A percentile compares a stretch with the other conserved stretches of the same genome.
These are phyloP conservation scores for Ustilago nuda DNA, from an alignment of 1,284 basidiomycete species.

Conservation along the genomic window DNA sequence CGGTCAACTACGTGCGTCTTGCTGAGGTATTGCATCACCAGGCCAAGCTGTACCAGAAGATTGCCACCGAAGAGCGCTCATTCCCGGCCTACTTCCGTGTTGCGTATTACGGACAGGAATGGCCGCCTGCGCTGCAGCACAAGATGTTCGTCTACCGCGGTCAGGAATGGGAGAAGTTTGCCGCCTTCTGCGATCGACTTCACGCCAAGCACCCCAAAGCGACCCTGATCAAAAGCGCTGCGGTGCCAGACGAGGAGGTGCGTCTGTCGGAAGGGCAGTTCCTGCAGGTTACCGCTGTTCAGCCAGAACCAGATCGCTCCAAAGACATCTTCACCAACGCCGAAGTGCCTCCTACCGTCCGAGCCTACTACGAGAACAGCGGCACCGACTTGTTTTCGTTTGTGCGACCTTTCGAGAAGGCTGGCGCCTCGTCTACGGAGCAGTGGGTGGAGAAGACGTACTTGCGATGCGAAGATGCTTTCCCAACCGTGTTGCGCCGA, in stretches of 20 bases:
- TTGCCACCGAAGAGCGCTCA: constrained; percentile 56
- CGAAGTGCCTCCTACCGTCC: constrained; percentile 82
- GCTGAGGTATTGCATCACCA: constrained; percentile 65
- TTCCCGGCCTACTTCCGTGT: constrained; percentile 82
- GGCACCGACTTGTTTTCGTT: constrained; percentile 73
- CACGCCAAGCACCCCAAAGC: constrained; percentile 91
- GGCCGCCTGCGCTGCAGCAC: constrained; percentile 82
- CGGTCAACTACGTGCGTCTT: constrained; percentile 72
- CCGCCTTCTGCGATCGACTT: constrained; percentile 85
- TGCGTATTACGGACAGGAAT: constrained; percentile 85
- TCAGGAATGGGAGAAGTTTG: constrained; percentile 87
- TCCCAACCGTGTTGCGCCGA: constrained; percentile 90
- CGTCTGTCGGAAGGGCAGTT: constrained; percentile 51
- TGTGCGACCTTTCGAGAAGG: constrained; percentile 71
- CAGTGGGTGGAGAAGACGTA: constrained; percentile 82
- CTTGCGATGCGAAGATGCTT: constrained; percentile 77
- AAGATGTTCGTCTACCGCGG: constrained; percentile 90
- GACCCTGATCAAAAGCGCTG: constrained; percentile 79
- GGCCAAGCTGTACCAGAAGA: constrained; percentile 62
- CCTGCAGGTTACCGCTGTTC: constrained; percentile 82
- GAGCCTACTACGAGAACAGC: constrained; percentile 86
- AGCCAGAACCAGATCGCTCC: constrained; percentile 84
- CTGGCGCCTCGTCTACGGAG: constrained; percentile 44
- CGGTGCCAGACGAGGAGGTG: constrained; percentile 78
- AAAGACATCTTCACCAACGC: constrained; percentile 85